phyloP scores from a whole-genome alignment of 1,284 basidiomycete species.

The Trichosporon ovoides region DNA sequence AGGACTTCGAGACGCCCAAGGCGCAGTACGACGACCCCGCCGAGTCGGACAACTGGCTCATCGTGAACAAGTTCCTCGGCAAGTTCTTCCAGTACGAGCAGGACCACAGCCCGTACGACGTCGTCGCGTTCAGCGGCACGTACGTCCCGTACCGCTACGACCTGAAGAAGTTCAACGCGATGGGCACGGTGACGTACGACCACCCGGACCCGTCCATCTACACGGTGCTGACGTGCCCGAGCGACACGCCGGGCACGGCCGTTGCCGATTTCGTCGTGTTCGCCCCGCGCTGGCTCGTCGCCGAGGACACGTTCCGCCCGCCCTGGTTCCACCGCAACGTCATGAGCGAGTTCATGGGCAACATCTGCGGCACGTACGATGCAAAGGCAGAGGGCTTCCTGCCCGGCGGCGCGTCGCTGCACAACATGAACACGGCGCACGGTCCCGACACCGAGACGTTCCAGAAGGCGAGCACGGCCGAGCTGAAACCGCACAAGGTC shows the following conservation, averaged over 20 bases:
- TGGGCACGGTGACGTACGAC: slow-evolving; percentile 60
- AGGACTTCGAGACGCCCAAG: slow-evolving; percentile 61
- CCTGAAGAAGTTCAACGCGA: slow-evolving; percentile 60
- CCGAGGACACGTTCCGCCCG: slow-evolving; percentile 44
- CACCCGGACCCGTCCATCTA: slow-evolving; percentile 41
- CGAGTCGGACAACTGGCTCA: slow-evolving; percentile 53
- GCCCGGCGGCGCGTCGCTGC: slow-evolving; percentile 29
- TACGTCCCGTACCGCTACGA: slow-evolving; percentile 69
- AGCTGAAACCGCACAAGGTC: slow-evolving; percentile 22
- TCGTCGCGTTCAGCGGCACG: slow-evolving; percentile 66
- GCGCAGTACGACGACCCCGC: slow-evolving; percentile 59
- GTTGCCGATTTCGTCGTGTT: slow-evolving; percentile 28
- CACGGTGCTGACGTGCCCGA: slow-evolving; percentile 29
- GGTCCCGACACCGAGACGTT: slow-evolving; percentile 24
- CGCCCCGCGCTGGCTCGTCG: slow-evolving; percentile 26
- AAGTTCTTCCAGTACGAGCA: slow-evolving; percentile 51
- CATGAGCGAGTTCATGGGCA: slow-evolving; percentile 28
- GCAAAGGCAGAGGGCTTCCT: slow-evolving; percentile 22
- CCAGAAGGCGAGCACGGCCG: slow-evolving; percentile 11
- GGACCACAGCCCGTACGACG: slow-evolving; percentile 50
- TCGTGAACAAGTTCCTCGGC: slow-evolving; percentile 17
- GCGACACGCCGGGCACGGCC: slow-evolving; percentile 59
- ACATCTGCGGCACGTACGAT: slow-evolving; percentile 19
- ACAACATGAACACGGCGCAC: slow-evolving; percentile 33
- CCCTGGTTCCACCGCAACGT: slow-evolving; percentile 62